Evolutionary conservation across 1,284 basidiomycete genomes (phyloP).

Genomic region (Cryptococcus neoformans): DNA sequence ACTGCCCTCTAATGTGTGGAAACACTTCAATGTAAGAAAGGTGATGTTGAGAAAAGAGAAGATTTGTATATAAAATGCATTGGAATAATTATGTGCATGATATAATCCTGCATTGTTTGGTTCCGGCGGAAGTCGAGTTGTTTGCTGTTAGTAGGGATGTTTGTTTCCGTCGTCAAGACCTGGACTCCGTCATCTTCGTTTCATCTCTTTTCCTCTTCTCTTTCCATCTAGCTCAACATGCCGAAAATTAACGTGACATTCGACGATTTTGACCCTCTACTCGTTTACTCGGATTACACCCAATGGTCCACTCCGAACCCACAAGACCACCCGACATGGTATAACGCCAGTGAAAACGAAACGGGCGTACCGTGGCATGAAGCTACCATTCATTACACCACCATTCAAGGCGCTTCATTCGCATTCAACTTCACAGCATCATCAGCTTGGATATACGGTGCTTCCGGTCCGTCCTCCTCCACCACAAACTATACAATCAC

Average conservation of each 20-base stretch:
- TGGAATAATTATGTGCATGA: too few relatives aligned
- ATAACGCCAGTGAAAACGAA: conserved; percentile 28
- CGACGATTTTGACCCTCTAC: conserved; percentile 50
- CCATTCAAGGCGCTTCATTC: conserved; percentile 20
- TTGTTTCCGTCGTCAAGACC: too few relatives aligned
- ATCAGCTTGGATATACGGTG: conserved; percentile 40
- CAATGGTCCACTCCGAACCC: conserved; percentile 49
- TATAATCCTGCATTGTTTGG: too few relatives aligned
- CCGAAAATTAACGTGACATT: conserved; percentile 33
- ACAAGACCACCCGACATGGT: conserved; percentile 41
- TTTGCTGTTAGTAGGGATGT: too few relatives aligned
- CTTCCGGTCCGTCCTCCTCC: conserved; percentile 18
- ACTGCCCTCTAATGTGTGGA: neutral
- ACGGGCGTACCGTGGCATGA: conserved; percentile 45
- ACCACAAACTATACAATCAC: conserved; percentile 33
- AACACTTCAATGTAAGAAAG: too few relatives aligned
- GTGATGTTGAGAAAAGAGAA: too few relatives aligned
- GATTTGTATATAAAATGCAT: too few relatives aligned
- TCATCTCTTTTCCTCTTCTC: neutral
- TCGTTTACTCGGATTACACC: conserved; percentile 31
- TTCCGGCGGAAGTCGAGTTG: too few relatives aligned
- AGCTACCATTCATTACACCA: conserved; percentile 42
- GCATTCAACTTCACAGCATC: conserved; percentile 35
- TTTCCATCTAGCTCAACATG: conserved; percentile 5
- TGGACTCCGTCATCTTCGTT: neutral